Percentiles rank a stretch among this genome's conserved stretches.
Conservation (phyloP, 2,329 filamentous ascomycete species). For the Sarocladium strictum region DNA sequence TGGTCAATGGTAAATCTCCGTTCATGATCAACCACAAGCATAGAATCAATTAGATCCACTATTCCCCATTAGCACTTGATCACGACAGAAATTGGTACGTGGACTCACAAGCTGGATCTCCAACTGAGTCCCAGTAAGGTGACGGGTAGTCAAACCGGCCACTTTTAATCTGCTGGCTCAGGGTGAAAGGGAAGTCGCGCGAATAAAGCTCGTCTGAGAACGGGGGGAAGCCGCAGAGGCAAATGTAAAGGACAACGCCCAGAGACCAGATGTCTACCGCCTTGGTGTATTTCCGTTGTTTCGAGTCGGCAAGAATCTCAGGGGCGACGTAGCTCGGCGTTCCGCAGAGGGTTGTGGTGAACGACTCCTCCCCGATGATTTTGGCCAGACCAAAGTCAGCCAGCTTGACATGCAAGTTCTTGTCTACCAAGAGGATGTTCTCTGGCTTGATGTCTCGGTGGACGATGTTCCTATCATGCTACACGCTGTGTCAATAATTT, state of each 20-base stretch:
- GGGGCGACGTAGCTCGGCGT: conserved; percentile 98
- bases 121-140: conserved; percentile 71
- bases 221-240: conserved; percentile 90
- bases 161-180: conserved; percentile 84
- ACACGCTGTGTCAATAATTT: conserved; percentile 8
- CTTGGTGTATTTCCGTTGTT: conserved; percentile 82
- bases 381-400: conserved; percentile 97
- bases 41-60: conserved; percentile 88
- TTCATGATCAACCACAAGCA: conserved; percentile 84
- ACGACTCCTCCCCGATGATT: conserved; percentile 97
- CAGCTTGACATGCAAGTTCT: conserved; percentile 79
- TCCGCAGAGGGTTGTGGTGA: conserved; percentile 91
- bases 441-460: conserved; percentile 98
- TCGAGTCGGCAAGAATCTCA: conserved; percentile 81
- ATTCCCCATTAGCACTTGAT: conserved; percentile 11
- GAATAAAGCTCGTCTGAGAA: conserved; percentile 92
- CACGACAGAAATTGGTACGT: neutral
- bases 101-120: conserved; percentile 60
- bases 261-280: conserved; percentile 96
- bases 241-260: conserved; percentile 97
- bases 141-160: conserved; percentile 92
- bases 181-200: conserved; percentile 73
- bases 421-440: conserved; percentile 86
- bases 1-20: conserved; percentile 83
- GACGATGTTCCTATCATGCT: conserved; percentile 97